Evolutionary conservation across 2,329 filamentous ascomycete genomes (phyloP).

Genomic region (Coniochaeta sp.): DNA sequence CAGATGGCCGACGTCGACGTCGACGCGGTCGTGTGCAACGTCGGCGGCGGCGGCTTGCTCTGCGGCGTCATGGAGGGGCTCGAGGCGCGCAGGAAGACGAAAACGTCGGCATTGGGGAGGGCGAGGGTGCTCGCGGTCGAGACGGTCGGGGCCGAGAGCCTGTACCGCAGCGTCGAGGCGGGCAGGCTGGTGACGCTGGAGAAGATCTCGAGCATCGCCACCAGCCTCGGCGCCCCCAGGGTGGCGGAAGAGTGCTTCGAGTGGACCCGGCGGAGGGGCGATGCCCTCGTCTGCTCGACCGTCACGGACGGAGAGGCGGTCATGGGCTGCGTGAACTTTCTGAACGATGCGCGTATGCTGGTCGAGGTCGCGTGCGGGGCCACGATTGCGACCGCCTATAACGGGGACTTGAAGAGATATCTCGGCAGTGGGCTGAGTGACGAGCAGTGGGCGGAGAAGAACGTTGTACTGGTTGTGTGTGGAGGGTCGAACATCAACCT

Average conservation of each 20-base stretch:
- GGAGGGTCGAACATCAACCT: slow-evolving; percentile 65
- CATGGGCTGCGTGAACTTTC: slow-evolving; percentile 66
- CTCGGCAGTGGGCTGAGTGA: slow-evolving; percentile 46
- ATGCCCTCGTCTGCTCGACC: slow-evolving; percentile 47
- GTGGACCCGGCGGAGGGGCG: slow-evolving; percentile 40
- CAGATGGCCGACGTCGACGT: slow-evolving; percentile 29
- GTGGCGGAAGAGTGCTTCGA: slow-evolving; percentile 54
- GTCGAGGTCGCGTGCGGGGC: slow-evolving; percentile 85
- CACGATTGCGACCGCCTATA: slow-evolving; percentile 62
- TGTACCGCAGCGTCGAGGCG: slow-evolving; percentile 48
- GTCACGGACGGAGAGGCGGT: slow-evolving; percentile 73
- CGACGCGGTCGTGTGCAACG: slow-evolving; percentile 60
- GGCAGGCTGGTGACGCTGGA: slow-evolving; percentile 53
- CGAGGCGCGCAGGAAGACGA: slow-evolving; percentile 27
- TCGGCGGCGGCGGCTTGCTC: slow-evolving; percentile 65
- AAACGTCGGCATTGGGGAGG: slow-evolving; percentile 3
- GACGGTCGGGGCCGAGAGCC: slow-evolving; percentile 62
- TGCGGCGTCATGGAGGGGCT: slow-evolving; percentile 60
- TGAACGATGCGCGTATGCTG: slow-evolving; percentile 73
- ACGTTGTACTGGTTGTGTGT: slow-evolving; percentile 79
- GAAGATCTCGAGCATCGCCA: slow-evolving; percentile 65
- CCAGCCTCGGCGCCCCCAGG: slow-evolving; percentile 59
- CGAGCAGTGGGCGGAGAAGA: slow-evolving; percentile 56
- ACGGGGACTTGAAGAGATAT: slow-evolving; percentile 51
- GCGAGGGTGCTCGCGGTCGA: slow-evolving; percentile 61